Conservation (phyloP, 106 monocot genomes). For the Dendrobium officinale region DNA sequence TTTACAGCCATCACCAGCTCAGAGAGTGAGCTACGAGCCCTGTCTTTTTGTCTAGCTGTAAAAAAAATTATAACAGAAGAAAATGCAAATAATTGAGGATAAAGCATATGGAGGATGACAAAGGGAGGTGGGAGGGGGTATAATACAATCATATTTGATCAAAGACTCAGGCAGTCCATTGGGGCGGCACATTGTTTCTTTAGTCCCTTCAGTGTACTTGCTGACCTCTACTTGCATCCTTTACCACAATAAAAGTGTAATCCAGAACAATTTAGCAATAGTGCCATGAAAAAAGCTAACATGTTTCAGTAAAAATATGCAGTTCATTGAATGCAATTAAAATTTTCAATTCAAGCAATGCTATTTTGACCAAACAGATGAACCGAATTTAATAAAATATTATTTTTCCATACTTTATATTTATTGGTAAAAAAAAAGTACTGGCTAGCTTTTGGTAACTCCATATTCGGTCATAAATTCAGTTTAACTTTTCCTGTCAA, state of each 20-base stretch:
- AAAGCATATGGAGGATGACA: neutral
- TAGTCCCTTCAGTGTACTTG: constrained; percentile 86
- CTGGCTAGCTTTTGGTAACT: neutral
- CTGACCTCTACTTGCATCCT: constrained; percentile 99
- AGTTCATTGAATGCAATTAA: neutral
- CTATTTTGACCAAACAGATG: neutral
- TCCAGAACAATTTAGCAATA: neutral
- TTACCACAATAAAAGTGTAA: constrained; percentile 10
- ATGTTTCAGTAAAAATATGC: neutral
- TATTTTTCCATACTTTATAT: neutral
- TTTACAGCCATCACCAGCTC: constrained; percentile 83
- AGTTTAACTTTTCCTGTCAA: neutral
- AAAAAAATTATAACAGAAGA: constrained; percentile 6
- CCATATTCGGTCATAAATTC: neutral
- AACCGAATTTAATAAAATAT: neutral
- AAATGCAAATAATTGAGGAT: neutral
- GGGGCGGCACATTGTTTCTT: constrained; percentile 71
- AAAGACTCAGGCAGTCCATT: constrained; percentile 97
- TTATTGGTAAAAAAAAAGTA: neutral
- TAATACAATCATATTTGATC: constrained; percentile 84
- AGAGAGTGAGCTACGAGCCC: constrained; percentile 67
- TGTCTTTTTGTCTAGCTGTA: constrained; percentile 88
- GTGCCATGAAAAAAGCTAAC: neutral
- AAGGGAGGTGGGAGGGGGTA: neutral
- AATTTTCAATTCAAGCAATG: neutral